Conservation (phyloP, 768 basidiomycete genomes). For the Kwoniella sp. region DNA sequence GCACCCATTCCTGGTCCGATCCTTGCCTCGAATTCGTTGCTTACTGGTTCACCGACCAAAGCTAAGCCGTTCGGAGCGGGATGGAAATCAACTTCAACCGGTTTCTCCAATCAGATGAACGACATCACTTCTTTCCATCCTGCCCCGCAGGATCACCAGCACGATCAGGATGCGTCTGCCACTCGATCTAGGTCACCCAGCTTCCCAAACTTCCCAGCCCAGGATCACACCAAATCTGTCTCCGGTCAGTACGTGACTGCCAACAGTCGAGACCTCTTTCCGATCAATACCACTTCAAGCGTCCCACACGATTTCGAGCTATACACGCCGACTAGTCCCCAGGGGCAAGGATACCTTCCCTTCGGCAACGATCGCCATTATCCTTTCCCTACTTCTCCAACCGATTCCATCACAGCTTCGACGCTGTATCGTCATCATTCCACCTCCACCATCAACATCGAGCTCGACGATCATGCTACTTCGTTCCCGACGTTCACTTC, state of each 20-base stretch:
- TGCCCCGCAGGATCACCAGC: neutral
- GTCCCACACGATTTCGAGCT: constrained; percentile 15
- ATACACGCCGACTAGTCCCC: constrained; percentile 7
- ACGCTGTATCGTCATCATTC: constrained; percentile 3
- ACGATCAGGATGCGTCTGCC: neutral
- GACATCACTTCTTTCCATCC: constrained; percentile 6
- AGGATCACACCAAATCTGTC: neutral
- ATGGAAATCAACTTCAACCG: constrained; percentile 18
- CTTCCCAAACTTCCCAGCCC: constrained; percentile 13
- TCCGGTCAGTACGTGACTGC: neutral
- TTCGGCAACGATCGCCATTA: neutral
- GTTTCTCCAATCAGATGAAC: neutral
- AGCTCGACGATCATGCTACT: constrained; percentile 9
- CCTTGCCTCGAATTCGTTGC: too few relatives aligned
- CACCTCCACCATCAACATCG: constrained; percentile 8
- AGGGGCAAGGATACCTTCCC: neutral
- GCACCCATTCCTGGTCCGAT: neutral
- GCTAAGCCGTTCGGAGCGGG: constrained; percentile 26
- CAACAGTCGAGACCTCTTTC: neutral
- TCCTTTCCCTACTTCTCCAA: constrained; percentile 2
- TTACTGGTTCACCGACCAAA: constrained; percentile 5
- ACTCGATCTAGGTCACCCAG: constrained; percentile 20
- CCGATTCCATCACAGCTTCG: neutral
- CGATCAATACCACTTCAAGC: constrained; percentile 10
- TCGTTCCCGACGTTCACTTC: neutral